phyloP scores from a whole-genome alignment of 495 filamentous ascomycete genomes.

The Aspergillus bertholletiae region DNA sequence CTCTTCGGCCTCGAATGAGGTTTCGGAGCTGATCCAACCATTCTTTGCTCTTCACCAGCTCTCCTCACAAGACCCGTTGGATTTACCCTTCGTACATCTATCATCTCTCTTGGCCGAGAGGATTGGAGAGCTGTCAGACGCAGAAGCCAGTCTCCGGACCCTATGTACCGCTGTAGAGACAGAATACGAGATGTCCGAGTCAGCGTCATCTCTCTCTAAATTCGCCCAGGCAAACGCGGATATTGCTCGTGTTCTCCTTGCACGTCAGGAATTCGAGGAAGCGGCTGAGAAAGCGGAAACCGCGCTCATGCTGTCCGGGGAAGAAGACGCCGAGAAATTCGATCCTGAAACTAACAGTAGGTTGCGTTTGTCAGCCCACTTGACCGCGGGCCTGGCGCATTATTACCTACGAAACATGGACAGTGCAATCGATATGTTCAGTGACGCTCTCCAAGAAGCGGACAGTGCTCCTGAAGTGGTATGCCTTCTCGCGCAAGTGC shows the following conservation, averaged over 20 bases:
- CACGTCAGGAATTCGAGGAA: slow-evolving; percentile 54
- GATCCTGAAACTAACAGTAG: slow-evolving; percentile 58
- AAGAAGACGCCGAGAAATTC: slow-evolving; percentile 47
- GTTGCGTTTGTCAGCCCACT: slow-evolving; percentile 75
- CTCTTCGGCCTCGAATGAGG: slow-evolving; percentile 52
- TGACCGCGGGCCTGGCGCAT: slow-evolving; percentile 79
- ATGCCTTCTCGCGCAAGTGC: slow-evolving; percentile 81
- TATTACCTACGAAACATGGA: slow-evolving; percentile 64
- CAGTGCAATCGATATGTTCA: slow-evolving; percentile 72
- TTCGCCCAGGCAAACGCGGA: slow-evolving; percentile 88
- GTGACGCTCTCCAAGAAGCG: slow-evolving; percentile 75
- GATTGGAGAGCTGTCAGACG: slow-evolving; percentile 60
- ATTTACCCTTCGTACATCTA: slow-evolving; percentile 72
- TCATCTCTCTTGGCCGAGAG: slow-evolving; percentile 78
- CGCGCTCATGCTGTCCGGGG: slow-evolving; percentile 65
- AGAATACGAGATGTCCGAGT: slow-evolving; percentile 82
- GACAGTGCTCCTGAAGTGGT: slow-evolving; percentile 76
- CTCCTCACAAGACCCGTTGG: slow-evolving; percentile 58
- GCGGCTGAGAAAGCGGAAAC: slow-evolving; percentile 72
- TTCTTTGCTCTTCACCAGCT: slow-evolving; percentile 87
- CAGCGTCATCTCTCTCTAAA: slow-evolving; percentile 60
- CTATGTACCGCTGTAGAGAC: slow-evolving; percentile 69
- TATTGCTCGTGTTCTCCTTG: slow-evolving; percentile 73
- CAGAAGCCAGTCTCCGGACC: slow-evolving; percentile 58
- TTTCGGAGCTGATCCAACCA: slow-evolving; percentile 64